Conservation (phyloP, 768 basidiomycete genomes). For the Pleurotus cornucopiae region DNA sequence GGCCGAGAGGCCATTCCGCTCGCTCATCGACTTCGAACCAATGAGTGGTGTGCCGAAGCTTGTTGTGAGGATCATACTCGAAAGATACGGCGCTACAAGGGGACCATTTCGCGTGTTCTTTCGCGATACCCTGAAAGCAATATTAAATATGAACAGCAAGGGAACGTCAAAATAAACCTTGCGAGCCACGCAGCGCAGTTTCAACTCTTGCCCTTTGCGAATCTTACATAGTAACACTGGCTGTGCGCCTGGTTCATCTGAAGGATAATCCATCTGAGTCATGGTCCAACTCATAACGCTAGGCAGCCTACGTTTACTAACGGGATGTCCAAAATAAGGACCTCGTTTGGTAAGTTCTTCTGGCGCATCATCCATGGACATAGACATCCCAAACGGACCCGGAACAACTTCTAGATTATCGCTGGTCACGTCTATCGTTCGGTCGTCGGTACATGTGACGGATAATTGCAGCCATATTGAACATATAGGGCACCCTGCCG, state of each 20-base stretch:
- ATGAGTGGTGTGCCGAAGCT: slow-evolving; percentile 90
- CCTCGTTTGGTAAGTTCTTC: slow-evolving; percentile 75
- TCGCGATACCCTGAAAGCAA: slow-evolving; percentile 78
- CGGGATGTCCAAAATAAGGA: slow-evolving; percentile 74
- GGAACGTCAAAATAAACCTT: slow-evolving; percentile 50
- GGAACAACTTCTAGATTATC: slow-evolving; percentile 70
- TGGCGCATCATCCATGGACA: slow-evolving; percentile 30
- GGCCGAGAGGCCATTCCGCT: slow-evolving; percentile 87
- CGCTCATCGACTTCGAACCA: slow-evolving; percentile 86
- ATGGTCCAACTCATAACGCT: not conserved
- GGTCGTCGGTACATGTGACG: slow-evolving; percentile 66
- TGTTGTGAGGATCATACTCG: slow-evolving; percentile 98
- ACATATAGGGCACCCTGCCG: slow-evolving; percentile 80
- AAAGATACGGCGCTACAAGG: slow-evolving; percentile 93
- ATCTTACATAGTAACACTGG: slow-evolving; percentile 90
- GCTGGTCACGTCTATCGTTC: slow-evolving; percentile 84
- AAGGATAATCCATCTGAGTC: slow-evolving; percentile 9
- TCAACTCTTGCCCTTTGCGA: slow-evolving; percentile 90
- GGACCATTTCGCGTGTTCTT: slow-evolving; percentile 99
- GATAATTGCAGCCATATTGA: slow-evolving; percentile 79
- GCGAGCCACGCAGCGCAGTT: slow-evolving; percentile 82
- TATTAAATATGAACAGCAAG: not conserved
- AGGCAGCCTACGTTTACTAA: slow-evolving; percentile 67
- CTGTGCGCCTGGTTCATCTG: slow-evolving; percentile 55
- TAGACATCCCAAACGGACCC: slow-evolving; percentile 13